Base-by-base conservation (phyloP, 768 basidiomycete genomes). In the Hygrophoropsis aurantiaca region DNA sequence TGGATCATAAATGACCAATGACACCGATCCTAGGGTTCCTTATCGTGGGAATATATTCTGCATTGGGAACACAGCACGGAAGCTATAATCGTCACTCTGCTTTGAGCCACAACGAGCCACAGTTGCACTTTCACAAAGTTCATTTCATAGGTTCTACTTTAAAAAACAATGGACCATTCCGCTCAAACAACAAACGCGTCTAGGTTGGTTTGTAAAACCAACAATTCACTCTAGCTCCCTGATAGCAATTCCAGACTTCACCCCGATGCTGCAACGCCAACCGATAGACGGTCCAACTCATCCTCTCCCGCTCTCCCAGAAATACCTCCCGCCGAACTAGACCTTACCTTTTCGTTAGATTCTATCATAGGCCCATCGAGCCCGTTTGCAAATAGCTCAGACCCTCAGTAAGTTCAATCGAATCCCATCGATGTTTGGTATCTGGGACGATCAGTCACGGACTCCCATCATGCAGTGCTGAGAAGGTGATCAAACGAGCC, bases 401-500 rank as follows among this genome's bases (percentile, higher is more conserved):
- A 67, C 56, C 66, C 67, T 50, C 73, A 73, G 81, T 83, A 71
- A 78, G 81, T 77, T 49, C 46, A 56, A 47, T 58, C 46, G 46
- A 54, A 45, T 49, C 49, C 51, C 51, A 50, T 54, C 51, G 25
- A 42, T 55, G 46, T 49, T 56, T 57, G 49, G 42, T 44, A 47
- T 46, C 25, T 53, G 62, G 57, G 53, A 57, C 66, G 50, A 62
- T 63, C 57, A 57, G 55, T 68, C 61, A 69, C 58, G 57, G 56
- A 61, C 46, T 40, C 32, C n/a, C 20, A 42, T 47, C 44, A 53
- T 48, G 23, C 49, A 67, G 65, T 38, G 52, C 20, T 25, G 65
- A 71, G 52, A 66, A 64, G 47, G 62, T 78, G 53, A 72, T 86
- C 61, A 90, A 89, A 67, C 81, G 88, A 51, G 82, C 81, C 34